Evolutionary conservation across 805 yeast species (phyloP), one percentile per base, ranked within the genome.

Genomic region (Cyberlindnera petersonii): DNA sequence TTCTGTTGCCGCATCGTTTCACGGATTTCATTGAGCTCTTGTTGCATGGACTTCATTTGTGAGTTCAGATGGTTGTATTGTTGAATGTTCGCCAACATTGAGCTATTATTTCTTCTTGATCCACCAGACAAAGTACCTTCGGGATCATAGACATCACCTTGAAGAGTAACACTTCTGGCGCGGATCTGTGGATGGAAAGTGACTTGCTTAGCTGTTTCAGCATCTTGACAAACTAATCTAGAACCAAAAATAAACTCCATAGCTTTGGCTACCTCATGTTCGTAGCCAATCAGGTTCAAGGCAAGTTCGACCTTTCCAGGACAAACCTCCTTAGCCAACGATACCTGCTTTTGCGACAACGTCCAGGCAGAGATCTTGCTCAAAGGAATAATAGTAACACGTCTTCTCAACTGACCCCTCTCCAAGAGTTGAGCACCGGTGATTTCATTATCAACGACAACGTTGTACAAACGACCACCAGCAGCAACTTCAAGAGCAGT

Each of bases 111-210:
- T 46, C 71, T 78, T 49, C 91, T 72, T 16, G 94, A 80, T n/a
- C 98, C 98, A 33, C 99, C 99, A 1, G 96, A 85, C 20, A 93
- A 67, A 7, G 95, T 86, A 13, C 99, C 99, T 49, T 83, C 87
- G 0, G 98, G 98, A 57, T 93, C 98, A 62, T 89, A 93, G 9
- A 82, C 74, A 59, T 93, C 98, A 36, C 98, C 99, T 38, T 88
- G 89, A 24, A 85, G 59, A 0, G 99, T 93, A 13, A 94, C 87
- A 22, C 94, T 81, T 52, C 88, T 79, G 1, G 89, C 71, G 46
- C 86, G 72, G 13, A 91, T 79, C 39, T 77, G 73, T 1, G 91
- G 93, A 58, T 89, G 79, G 58, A 88, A 87, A 0, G 97, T 86
- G n/a, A 93, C 83, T 33, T 71, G 69, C 50, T 89, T 83, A 0